These are phyloP conservation scores for Eutrema heterophyllum DNA, from an alignment of 345 rosid species.

Conservation along the genomic window DNA sequence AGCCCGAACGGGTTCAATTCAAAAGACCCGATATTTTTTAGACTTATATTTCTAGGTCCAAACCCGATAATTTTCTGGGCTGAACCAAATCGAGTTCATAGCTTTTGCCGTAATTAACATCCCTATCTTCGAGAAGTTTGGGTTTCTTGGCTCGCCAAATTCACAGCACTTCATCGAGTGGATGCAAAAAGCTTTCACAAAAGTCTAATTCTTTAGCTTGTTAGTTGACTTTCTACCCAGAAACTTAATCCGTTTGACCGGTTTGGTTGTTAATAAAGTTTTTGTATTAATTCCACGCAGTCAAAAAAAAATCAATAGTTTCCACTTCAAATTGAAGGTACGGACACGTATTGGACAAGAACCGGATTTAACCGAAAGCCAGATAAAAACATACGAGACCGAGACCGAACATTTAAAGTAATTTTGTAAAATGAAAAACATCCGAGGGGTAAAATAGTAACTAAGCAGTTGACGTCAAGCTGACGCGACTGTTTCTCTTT, in stretches of 20 bases:
- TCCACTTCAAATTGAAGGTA: not conserved
- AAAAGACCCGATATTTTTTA: no score
- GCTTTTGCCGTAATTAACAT: no score
- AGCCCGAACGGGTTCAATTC: no score
- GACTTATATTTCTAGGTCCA: no score
- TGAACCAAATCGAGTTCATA: accelerated
- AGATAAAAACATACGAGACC: not conserved
- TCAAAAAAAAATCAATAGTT: not conserved
- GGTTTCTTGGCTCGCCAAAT: no score
- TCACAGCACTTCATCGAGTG: not conserved
- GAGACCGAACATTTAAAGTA: not conserved
- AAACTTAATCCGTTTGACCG: not conserved
- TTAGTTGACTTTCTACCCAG: not conserved
- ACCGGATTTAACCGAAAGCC: not conserved
- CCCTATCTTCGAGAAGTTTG: no score
- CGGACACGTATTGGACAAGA: not conserved
- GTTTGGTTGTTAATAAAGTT: not conserved
- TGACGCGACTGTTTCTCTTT: constrained; percentile 23
- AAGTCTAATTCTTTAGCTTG: not conserved
- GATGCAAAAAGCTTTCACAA: not conserved
- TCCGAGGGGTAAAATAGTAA: not conserved
- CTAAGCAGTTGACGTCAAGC: constrained; percentile 5
- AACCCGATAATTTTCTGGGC: no score
- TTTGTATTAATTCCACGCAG: not conserved
- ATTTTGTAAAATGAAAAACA: not conserved